phyloP scores from a whole-genome alignment of 2,329 filamentous ascomycete species.

The Cordyceps cateniannulata region DNA sequence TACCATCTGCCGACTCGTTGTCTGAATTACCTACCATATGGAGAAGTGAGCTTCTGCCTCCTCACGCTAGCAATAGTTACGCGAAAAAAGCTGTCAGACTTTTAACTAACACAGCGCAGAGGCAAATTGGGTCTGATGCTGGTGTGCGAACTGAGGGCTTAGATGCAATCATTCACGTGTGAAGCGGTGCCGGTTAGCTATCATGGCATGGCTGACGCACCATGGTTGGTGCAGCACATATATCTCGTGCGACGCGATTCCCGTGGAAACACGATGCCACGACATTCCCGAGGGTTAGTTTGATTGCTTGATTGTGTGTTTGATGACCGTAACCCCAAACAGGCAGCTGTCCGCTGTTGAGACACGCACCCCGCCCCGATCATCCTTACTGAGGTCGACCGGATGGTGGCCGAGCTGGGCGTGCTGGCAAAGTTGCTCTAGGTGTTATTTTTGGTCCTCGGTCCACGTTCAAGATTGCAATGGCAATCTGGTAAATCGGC shows the following conservation, averaged over 20 bases:
- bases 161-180: neutral
- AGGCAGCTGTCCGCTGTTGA: neutral
- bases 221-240: neutral
- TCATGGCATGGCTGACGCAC: neutral
- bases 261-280: neutral
- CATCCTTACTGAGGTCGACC: neutral
- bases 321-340: neutral
- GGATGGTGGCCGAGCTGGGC: neutral
- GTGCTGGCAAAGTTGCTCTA: neutral
- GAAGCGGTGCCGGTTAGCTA: neutral
- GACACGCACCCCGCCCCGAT: neutral
- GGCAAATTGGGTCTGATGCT: neutral
- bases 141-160: neutral
- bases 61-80: neutral
- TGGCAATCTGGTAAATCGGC: neutral
- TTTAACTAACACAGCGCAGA: neutral
- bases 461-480: neutral
- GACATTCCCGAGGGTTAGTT: neutral
- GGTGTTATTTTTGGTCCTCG: neutral
- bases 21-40: neutral
- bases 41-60: neutral
- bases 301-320: neutral
- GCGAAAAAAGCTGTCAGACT: neutral
- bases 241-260: constrained; percentile 2
- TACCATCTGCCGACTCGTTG: neutral